Evolutionary conservation across 768 basidiomycete species (phyloP).

Genomic region (Kwoniella sp.): DNA sequence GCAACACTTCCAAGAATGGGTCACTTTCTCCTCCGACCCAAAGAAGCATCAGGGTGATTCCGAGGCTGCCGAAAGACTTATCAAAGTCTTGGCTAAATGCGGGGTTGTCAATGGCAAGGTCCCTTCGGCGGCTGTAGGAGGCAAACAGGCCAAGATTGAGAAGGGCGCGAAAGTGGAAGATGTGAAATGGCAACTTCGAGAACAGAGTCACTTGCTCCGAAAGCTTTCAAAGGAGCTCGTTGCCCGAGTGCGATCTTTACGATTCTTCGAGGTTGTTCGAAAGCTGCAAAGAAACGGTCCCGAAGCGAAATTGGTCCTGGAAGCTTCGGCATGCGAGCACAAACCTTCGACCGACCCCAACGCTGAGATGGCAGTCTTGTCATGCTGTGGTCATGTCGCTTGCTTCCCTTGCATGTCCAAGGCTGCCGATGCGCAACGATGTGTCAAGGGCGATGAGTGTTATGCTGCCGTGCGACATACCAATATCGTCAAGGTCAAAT

Average conservation of each 20-base stretch:
- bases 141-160: conserved; percentile 58
- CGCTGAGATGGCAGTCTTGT: conserved; percentile 69
- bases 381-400: conserved; percentile 89
- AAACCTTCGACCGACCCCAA: conserved; percentile 58
- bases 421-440: conserved; percentile 76
- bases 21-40: conserved; percentile 32
- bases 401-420: conserved; percentile 72
- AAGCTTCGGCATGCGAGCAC: conserved; percentile 49
- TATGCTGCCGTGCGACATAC: conserved; percentile 70
- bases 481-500: conserved; percentile 50
- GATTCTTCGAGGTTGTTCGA: conserved; percentile 85
- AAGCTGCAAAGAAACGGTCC: conserved; percentile 74
- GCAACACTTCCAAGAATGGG: conserved; percentile 60
- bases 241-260: conserved; percentile 82
- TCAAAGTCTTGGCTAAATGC: conserved; percentile 32
- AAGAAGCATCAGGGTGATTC: conserved; percentile 42
- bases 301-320: conserved; percentile 61
- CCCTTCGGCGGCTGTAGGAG: conserved; percentile 60
- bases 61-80: conserved; percentile 38
- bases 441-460: conserved; percentile 73
- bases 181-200: conserved; percentile 75
- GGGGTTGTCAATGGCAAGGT: conserved; percentile 36
- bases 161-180: conserved; percentile 63
- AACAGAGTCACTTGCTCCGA: conserved; percentile 82
- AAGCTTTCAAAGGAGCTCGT: conserved; percentile 83